phyloP scores from a whole-genome alignment of 139 green algal species.

The Coccomyxa sp. region DNA sequence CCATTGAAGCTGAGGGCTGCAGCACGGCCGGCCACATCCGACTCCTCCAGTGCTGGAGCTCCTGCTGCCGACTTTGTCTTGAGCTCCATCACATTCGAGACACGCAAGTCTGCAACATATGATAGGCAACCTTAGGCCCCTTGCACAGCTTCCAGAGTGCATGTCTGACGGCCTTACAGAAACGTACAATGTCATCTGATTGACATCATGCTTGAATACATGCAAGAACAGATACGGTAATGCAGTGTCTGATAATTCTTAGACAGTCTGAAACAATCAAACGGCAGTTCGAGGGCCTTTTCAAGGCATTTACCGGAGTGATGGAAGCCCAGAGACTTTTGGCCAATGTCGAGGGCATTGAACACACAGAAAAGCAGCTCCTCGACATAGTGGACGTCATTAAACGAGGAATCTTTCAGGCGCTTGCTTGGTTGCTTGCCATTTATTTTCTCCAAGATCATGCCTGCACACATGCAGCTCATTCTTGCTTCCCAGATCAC shows the following conservation, averaged over 20 bases:
- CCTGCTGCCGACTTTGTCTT: background rate
- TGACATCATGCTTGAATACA: too few species aligned
- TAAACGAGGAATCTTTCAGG: background rate
- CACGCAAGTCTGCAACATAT: background rate
- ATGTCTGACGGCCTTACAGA: background rate
- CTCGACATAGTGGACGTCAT: constrained; percentile 5
- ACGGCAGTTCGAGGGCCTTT: too few species aligned
- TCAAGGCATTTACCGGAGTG: background rate
- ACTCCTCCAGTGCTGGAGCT: background rate
- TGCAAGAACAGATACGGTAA: too few species aligned
- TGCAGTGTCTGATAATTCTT: too few species aligned
- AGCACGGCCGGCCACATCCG: background rate
- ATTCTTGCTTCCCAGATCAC: background rate
- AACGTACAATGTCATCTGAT: background rate
- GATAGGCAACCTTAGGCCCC: background rate
- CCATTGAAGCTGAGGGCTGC: background rate
- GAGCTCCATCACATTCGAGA: constrained; percentile 14
- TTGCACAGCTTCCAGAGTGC: too few species aligned
- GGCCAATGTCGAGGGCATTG: background rate
- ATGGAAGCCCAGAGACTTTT: constrained; percentile 8
- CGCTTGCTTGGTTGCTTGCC: constrained; percentile 2
- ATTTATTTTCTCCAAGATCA: constrained; percentile 7
- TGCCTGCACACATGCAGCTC: constrained; percentile 2
- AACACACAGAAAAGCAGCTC: constrained; percentile 8
- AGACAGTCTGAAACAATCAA: too few species aligned